Conservation (phyloP, 2,329 filamentous ascomycete genomes). For the Epichloe festucae region DNA sequence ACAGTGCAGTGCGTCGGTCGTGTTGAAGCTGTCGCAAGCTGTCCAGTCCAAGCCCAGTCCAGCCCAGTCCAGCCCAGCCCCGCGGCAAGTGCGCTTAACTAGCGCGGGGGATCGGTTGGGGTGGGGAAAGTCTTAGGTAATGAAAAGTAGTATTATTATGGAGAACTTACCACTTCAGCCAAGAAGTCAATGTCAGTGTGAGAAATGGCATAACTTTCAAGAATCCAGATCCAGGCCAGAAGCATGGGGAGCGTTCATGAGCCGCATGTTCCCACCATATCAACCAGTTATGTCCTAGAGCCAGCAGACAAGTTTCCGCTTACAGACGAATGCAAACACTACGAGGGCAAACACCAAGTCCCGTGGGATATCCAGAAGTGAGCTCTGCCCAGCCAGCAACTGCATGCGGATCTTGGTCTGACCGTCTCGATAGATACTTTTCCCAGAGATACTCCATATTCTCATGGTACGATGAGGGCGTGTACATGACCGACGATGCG, state of each 20-base stretch:
- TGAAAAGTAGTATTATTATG: too few relatives aligned
- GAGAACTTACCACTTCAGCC: too few relatives aligned
- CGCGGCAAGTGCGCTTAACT: background rate
- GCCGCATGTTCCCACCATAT: constrained; percentile 6
- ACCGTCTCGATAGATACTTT: constrained; percentile 56
- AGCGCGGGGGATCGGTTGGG: background rate
- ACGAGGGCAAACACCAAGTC: constrained; percentile 55
- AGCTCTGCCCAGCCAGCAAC: constrained; percentile 8
- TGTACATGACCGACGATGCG: constrained; percentile 82
- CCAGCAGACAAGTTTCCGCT: constrained; percentile 35
- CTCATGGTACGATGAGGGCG: constrained; percentile 71
- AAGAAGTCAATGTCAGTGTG: too few relatives aligned
- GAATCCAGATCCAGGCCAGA: background rate
- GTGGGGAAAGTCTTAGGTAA: too few relatives aligned
- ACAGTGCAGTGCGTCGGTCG: background rate
- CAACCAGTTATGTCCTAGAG: constrained; percentile 20
- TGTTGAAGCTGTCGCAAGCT: constrained; percentile 9
- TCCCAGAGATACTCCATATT: constrained; percentile 81
- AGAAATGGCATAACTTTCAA: background rate
- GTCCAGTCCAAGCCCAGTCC: constrained; percentile 5
- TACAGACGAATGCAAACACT: constrained; percentile 61
- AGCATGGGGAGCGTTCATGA: constrained; percentile 8
- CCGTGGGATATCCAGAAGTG: constrained; percentile 79
- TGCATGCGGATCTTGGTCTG: background rate
- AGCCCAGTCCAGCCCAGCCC: too few relatives aligned